Evolutionary conservation across 768 basidiomycete species (phyloP).

Genomic region (Auriscalpium vulgare): DNA sequence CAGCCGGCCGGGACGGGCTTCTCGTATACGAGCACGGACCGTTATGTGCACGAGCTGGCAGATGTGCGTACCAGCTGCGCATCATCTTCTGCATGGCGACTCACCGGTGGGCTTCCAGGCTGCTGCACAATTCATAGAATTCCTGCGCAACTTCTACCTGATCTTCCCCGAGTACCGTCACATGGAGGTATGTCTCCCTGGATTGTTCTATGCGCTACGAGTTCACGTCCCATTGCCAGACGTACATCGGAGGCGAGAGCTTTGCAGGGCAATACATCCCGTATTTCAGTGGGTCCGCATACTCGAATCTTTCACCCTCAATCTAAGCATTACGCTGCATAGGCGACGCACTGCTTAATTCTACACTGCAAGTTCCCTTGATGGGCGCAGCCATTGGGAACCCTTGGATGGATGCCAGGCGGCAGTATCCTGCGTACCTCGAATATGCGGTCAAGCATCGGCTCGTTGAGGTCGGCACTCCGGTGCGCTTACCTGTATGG

Average conservation of each 20-base stretch:
- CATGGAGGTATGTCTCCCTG: constrained; percentile 61
- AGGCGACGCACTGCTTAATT: constrained; percentile 74
- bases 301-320: background rate
- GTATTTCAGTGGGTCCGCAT: constrained; percentile 62
- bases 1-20: constrained; percentile 96
- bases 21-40: constrained; percentile 82
- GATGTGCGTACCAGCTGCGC: constrained; percentile 37
- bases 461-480: constrained; percentile 62
- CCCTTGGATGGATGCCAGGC: constrained; percentile 90
- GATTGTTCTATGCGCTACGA: background rate
- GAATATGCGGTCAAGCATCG: constrained; percentile 80
- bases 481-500: constrained; percentile 34
- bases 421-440: constrained; percentile 85
- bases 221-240: constrained; percentile 39
- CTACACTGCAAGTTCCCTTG: constrained; percentile 52
- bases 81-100: background rate
- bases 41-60: constrained; percentile 71
- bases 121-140: constrained; percentile 69
- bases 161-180: constrained; percentile 84
- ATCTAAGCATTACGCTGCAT: background rate
- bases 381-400: constrained; percentile 90
- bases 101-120: constrained; percentile 39
- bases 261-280: constrained; percentile 98
- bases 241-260: constrained; percentile 92
- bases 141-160: constrained; percentile 79